phyloP scores from a whole-genome alignment of 2,329 filamentous ascomycete genomes.

The Setomelanomma holmii region DNA sequence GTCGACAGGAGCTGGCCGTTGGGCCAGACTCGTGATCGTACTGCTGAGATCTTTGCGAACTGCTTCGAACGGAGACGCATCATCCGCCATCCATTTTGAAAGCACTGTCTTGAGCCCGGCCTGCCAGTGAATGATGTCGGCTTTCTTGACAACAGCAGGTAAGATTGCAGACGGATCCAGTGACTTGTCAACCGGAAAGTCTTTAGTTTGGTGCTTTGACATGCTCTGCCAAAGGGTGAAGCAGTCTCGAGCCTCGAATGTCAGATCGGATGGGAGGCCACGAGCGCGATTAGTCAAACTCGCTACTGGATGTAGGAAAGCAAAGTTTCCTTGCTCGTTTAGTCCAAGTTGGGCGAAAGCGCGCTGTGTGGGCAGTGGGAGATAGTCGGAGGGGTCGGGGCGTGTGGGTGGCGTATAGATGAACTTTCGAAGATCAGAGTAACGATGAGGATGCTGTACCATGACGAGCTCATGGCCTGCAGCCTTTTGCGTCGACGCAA shows the following conservation, averaged over 20 bases:
- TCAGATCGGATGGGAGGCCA: conserved; percentile 72
- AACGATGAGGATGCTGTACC: conserved; percentile 72
- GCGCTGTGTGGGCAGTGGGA: conserved; percentile 54
- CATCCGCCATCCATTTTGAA: conserved; percentile 65
- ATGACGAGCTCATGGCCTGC: conserved; percentile 71
- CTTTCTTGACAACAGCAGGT: conserved; percentile 66
- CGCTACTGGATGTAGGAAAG: conserved; percentile 71
- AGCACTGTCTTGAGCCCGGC: conserved; percentile 65
- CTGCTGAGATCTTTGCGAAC: conserved; percentile 56
- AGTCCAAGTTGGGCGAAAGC: conserved; percentile 55
- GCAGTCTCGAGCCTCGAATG: conserved; percentile 75
- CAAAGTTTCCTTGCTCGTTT: conserved; percentile 59
- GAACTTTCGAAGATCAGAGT: conserved; percentile 81
- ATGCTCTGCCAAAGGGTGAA: conserved; percentile 70
- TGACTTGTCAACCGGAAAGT: conserved; percentile 58
- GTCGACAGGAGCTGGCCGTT: conserved; percentile 5
- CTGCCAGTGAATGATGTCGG: conserved; percentile 72
- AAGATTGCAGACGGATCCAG: conserved; percentile 61
- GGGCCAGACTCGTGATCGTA: conserved; percentile 15
- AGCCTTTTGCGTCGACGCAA: conserved; percentile 67
- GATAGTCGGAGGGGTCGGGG: conserved; percentile 51
- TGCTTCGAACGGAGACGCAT: conserved; percentile 59
- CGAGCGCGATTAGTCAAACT: conserved; percentile 67
- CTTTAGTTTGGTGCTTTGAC: conserved; percentile 61
- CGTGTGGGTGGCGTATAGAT: conserved; percentile 62